Base-by-base conservation (phyloP, 257 asterid species). In the Fraxinus excelsior region DNA sequence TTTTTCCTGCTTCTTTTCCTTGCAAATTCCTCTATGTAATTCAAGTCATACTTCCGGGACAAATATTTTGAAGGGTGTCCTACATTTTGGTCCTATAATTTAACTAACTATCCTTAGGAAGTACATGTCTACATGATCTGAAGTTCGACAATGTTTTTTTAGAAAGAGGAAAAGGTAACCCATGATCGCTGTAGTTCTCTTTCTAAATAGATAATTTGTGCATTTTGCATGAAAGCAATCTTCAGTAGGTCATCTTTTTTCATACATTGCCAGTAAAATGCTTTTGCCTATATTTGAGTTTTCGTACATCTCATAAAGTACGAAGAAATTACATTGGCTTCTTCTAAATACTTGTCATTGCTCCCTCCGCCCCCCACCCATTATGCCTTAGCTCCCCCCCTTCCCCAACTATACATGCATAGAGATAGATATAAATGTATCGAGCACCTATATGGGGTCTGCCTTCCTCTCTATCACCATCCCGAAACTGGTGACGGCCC, bases 1-100 rank as follows among this genome's bases (percentile, higher is more conserved):
- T 51, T 71, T 79, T 58, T 28, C 73, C 67, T 28, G 21, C 74
- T 65, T 67, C 31, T 69, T 12, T 60, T 60, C 49, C 26, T 70
- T 21, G 29, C 76, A 49, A 78, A 72, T 49, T 49, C 28, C n/a
- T 62, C 68, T 9, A 26, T 25, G 34, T 23, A 62, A 25, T 58
- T 62, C 68, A 62, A 9, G 18, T 25, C 26, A 10, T 26, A 10
- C 68, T 62, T 62, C 34, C 34, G 1, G 19, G 35, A 62, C 68
- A 62, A 23, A 4, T 62, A 9, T 62, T 62, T 62, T 62, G 18
- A 62, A 12, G 2, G 21, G 68, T 23, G 32, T 25, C 68, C 32
- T 62, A 62, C 29, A 58, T 58, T 58, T 21, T 58, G 66, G 56
- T 58, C 29, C 14, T 19, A 58, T n/a, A 19, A 9, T 58, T 58